Base-by-base conservation (phyloP, 495 filamentous ascomycete species). In the Terfezia claveryi region DNA sequence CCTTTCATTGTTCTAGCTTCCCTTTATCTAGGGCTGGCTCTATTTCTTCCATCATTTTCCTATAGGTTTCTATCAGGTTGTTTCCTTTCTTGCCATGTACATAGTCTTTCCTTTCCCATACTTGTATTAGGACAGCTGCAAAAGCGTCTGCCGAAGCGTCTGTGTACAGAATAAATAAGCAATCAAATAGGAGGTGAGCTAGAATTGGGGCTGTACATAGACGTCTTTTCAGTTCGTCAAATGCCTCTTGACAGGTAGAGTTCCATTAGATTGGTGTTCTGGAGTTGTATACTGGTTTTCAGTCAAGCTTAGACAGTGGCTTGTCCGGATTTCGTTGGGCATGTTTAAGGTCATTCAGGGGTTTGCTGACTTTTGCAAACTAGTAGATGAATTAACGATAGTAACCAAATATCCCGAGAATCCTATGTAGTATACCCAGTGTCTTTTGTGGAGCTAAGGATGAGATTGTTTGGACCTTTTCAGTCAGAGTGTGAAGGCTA, bases 391-490 rank as follows among this genome's bases (percentile, higher is more conserved):
- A 56, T 17, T 37, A 41, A 8, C 50, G 1, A 20, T 56, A 56
- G 50, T 56, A 56, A 38, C 49, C 23, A 50, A 56, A 56, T 49
- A 56, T 56, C 4, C 55, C 55, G 1, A 56, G 17, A 7, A 52
- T 4, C 11, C 55, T 36, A 17, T 56, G 55, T 16, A 56, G 3
- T 7, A 23, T 49, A 4, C 55, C 55, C 16, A 56, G 7, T 3
- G 49, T 56, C 7, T 1, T 12, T 0, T 32, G 55, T 12, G 50
- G 9, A 32, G 16, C 11, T 6, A 56, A 38, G 10, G 46, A 38
- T 10, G 49, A 38, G 9, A 56, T 56, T 4, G 55, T 37, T 44
- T 56, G 23, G 2, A 56, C 55, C 10, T 56, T 56, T 4, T 56
- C 32, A 2, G 37, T n/a, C 1, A 56, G 37, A 1, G 50, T 56